Base-by-base conservation (phyloP, 441 rosid species). In the Populus hybrid region DNA sequence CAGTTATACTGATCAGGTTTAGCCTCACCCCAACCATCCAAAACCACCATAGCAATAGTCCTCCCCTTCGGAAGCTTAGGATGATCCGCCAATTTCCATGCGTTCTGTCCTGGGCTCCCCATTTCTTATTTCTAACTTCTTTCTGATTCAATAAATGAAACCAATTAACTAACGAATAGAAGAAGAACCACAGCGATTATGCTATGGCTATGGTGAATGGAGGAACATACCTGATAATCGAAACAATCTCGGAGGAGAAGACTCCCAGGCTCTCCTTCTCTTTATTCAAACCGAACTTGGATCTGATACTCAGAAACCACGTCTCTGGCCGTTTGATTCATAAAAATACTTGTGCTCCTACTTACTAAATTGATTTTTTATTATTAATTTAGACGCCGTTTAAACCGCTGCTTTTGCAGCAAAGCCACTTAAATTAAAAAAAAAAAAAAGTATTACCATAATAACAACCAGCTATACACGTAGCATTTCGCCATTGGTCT, bases 1-100 rank as follows among this genome's bases (percentile, higher is more conserved):
- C 99, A 92, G 57, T 95, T 95, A 80, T 86, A 95, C 67, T 86
- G 86, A 84, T 94, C 95, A 28, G 97, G 92, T 23, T 84, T 92
- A 76, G 89, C 87, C 87, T 95, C 99, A 16, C 97, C 99, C 99
- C 99, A 95, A 1, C 99, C 99, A 80, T 95, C 99, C 72, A 95
- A 84, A 50, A 95, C 97, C 6, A 95, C 85, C 78, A 94, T 26
- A 8, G 91, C 99, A 21, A 95, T 69, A n/a, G 88, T 82, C 87
- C 91, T 95, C 3, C 91, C 93, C 86, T 89, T 94, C 3, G 97
- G 92, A 34, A 95, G 89, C 87, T 85, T 87, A 1, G 95, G 93
- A 74, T 94, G 99, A 75, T 91, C 97, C 76, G 86, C 91, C 84
- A 95, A 82, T 74, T 89, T 89, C 91, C 91, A 95, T 32, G 87